Base-by-base conservation (phyloP, 2,329 filamentous ascomycete species). In the Metarhizium robertsii region DNA sequence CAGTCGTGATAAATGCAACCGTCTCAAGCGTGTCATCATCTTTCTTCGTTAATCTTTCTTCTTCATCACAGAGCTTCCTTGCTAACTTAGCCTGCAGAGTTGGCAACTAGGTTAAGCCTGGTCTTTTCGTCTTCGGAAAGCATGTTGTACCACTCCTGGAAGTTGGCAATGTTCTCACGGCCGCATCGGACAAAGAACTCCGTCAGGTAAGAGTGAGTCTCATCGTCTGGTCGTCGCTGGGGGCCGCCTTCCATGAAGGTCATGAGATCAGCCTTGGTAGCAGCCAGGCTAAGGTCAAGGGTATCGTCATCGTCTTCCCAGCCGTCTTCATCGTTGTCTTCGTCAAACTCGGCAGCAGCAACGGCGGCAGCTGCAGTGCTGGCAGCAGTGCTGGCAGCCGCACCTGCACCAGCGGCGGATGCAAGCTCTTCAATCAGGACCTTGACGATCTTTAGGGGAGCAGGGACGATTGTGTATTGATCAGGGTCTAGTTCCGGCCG, bases 391-490 rank as follows among this genome's bases (percentile, higher is more conserved):
- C 80, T 82, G 1, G 85, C 76, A 52, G 84, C 79, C 51, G 75
- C 75, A 57, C 76, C 73, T n/a, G 74, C 72, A 29, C 89, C 90
- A 4, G 88, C 86, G 2, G 91, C 90, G 0, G 89, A 90, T 6
- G 88, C 78, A 3, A 99, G 82, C 73, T 99, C 94, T 66, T 96
- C 90, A 50, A 97, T 87, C 8, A 99, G 82, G 4, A 97, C 87
- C 76, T 99, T 99, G 71, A 97, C 75, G 58, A 99, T 96, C 75
- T 99, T 99, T 66, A 99, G 80, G 1, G 90, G 86, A 0, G 92
- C 92, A 0, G 92, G 84, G 57, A 99, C 84, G 58, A 88, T 83
- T 6, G 91, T 96, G 74, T 87, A 97, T 68, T 87, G 86, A 67
- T 96, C 92, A 16, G 94, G 94, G 67, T 92, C 85, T 88, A 38